phyloP scores from a whole-genome alignment of 768 basidiomycete species.

The Dioszegia aurantiaca region DNA sequence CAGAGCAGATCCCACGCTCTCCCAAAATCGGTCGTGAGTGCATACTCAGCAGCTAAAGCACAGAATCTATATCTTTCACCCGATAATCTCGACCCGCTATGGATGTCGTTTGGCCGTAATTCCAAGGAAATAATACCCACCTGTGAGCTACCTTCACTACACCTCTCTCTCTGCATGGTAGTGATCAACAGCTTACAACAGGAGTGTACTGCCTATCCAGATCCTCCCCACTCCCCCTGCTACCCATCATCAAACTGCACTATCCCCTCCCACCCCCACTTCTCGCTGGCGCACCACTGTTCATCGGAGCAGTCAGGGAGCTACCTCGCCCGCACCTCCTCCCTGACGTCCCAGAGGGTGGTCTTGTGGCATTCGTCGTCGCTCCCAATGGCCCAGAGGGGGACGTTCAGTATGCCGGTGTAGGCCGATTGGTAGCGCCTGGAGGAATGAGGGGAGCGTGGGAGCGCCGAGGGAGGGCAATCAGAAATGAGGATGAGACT shows the following conservation, averaged over 20 bases:
- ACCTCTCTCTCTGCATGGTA: too few species aligned
- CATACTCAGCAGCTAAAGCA: slow-evolving; percentile 19
- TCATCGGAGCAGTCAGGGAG: slow-evolving; percentile 46
- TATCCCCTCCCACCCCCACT: slow-evolving; percentile 47
- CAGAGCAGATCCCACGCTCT: neutral
- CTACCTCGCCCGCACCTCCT: slow-evolving; percentile 35
- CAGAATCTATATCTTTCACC: slow-evolving; percentile 33
- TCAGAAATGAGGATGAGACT: slow-evolving; percentile 17
- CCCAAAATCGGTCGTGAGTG: neutral
- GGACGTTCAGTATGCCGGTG: slow-evolving; percentile 37
- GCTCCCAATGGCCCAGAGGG: slow-evolving; percentile 12
- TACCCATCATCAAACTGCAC: slow-evolving; percentile 45
- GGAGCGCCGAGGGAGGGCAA: slow-evolving; percentile 31
- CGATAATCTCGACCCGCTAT: slow-evolving; percentile 41
- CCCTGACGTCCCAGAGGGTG: slow-evolving; percentile 41
- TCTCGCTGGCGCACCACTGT: slow-evolving; percentile 47
- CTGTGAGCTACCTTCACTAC: slow-evolving; percentile 21
- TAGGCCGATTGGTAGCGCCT: slow-evolving; percentile 38
- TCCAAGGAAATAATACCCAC: slow-evolving; percentile 48
- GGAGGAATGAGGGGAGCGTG: slow-evolving; percentile 45
- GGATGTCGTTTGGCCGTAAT: slow-evolving; percentile 47
- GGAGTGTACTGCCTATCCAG: slow-evolving; percentile 30
- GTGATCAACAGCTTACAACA: slow-evolving; percentile 11
- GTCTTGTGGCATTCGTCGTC: slow-evolving; percentile 38
- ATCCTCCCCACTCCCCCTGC: slow-evolving; percentile 21